Evolutionary conservation across 495 filamentous ascomycete species (phyloP), one percentile per base, ranked within the genome.

Genomic region (Margaritispora aquatica): DNA sequence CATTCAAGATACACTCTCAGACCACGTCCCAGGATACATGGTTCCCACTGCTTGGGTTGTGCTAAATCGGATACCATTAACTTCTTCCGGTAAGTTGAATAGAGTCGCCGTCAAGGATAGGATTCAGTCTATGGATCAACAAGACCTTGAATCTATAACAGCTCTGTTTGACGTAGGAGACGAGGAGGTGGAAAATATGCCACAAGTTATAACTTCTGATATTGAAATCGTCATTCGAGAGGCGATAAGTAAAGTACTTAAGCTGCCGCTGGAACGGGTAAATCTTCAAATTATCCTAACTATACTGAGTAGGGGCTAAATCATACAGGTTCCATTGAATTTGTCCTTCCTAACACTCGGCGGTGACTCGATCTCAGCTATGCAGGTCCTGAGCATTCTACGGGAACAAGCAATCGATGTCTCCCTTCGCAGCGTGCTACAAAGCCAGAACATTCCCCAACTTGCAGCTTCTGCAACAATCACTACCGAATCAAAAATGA

Each of bases 191-290:
- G n/a, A n/a, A n/a, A n/a, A n/a, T n/a, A n/a, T 24, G 26, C 4
- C 13, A 51, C 10, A 53, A 10, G 24, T 19, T 4, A 23, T 15
- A 19, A 7, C 51, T 29, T 17, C 51, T 8, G 13, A 29, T 15
- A 26, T 34, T 4, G 75, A 70, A 48, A 48, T 78, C 17, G 44
- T 1, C 52, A 62, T 69, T 7, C 19, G 67, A 66, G 15, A 69
- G 2, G 74, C 84, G 7, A 84, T 75, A 74, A 75, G 75, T 53
- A 69, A 77, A 23, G 77, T 84, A 3, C 73, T 86, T 17, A 82
- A 82, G 53, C 69, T 84, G 58, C 22, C 66, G 64, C 57, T 23
- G 19, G n/a, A n/a, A n/a, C n/a, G n/a, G n/a, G n/a, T n/a, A n/a
- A n/a, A n/a, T n/a, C n/a, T n/a, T n/a, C n/a, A n/a, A n/a, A n/a